Evolutionary conservation across 1,284 basidiomycete species (phyloP).

Genomic region (Fomitopsis betulina): DNA sequence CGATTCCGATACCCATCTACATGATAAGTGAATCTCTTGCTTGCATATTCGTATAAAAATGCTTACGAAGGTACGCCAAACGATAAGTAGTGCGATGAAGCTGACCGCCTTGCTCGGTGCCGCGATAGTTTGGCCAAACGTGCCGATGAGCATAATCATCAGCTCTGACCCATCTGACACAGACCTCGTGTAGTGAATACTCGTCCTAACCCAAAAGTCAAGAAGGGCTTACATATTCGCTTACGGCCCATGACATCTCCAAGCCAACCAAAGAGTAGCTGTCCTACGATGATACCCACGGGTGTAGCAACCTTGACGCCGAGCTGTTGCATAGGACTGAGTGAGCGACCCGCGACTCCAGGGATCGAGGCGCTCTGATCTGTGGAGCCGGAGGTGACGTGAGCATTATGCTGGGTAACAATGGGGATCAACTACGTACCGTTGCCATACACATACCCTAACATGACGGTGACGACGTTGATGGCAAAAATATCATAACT

Average conservation of each 20-base stretch:
- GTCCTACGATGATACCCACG: constrained; percentile 45
- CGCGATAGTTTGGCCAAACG: constrained; percentile 57
- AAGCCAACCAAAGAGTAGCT: constrained; percentile 68
- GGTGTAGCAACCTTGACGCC: constrained; percentile 62
- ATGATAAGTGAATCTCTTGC: background rate
- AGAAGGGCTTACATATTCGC: constrained; percentile 50
- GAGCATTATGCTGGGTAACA: background rate
- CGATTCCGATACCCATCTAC: constrained; percentile 66
- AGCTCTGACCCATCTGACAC: constrained; percentile 65
- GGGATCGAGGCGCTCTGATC: background rate
- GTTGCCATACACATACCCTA: constrained; percentile 72
- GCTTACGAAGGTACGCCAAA: constrained; percentile 62
- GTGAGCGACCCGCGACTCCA: constrained; percentile 19
- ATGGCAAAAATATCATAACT: constrained; percentile 76
- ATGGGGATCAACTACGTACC: background rate
- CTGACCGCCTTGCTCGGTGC: constrained; percentile 56
- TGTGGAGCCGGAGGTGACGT: background rate
- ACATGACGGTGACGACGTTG: constrained; percentile 72
- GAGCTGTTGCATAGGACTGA: constrained; percentile 53
- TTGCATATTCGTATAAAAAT: background rate
- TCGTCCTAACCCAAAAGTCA: constrained; percentile 20
- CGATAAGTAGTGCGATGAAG: constrained; percentile 70
- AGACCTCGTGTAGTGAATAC: constrained; percentile 1
- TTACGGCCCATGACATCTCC: constrained; percentile 72
- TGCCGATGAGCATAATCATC: constrained; percentile 64